phyloP scores from a whole-genome alignment of 208 protist species.

The Trypanosoma congolense region DNA sequence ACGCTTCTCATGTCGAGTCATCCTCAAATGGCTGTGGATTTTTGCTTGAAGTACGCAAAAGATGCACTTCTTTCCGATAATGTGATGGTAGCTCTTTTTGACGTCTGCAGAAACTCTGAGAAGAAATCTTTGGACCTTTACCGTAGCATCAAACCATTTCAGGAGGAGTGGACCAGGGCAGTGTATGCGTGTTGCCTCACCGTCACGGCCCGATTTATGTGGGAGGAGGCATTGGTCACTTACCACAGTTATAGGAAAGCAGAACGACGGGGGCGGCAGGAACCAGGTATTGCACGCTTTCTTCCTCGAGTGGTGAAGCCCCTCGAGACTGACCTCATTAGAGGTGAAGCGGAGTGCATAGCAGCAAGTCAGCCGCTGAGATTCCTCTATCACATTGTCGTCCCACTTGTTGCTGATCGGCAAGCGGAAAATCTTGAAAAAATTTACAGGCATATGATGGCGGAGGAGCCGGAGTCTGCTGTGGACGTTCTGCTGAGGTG shows the following conservation, averaged over 20 bases:
- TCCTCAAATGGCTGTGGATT: constrained; percentile 37
- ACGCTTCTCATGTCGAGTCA: constrained; percentile 42
- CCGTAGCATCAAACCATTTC: constrained; percentile 36
- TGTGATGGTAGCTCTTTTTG: constrained; percentile 57
- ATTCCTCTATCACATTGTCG: constrained; percentile 73
- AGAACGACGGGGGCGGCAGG: not conserved
- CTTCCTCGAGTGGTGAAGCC: constrained; percentile 15
- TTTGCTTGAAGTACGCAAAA: constrained; percentile 50
- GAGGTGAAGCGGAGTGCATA: not conserved
- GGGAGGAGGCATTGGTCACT: constrained; percentile 36
- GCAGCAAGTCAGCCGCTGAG: constrained; percentile 26
- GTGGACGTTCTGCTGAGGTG: constrained; percentile 71
- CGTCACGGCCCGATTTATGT: constrained; percentile 44
- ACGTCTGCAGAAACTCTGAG: constrained; percentile 40
- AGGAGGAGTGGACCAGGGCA: constrained; percentile 44
- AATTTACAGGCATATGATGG: constrained; percentile 65
- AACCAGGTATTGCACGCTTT: constrained; percentile 6
- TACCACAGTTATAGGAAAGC: constrained; percentile 43
- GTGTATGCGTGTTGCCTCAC: constrained; percentile 78
- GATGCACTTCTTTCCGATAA: constrained; percentile 67
- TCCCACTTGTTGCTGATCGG: constrained; percentile 56
- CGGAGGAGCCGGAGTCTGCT: constrained; percentile 38
- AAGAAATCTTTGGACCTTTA: constrained; percentile 47
- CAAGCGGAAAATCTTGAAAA: constrained; percentile 25
- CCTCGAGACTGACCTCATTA: not conserved